These are phyloP conservation scores for Cercophora newfieldiana DNA, from an alignment of 495 filamentous ascomycete genomes.

Conservation along the genomic window DNA sequence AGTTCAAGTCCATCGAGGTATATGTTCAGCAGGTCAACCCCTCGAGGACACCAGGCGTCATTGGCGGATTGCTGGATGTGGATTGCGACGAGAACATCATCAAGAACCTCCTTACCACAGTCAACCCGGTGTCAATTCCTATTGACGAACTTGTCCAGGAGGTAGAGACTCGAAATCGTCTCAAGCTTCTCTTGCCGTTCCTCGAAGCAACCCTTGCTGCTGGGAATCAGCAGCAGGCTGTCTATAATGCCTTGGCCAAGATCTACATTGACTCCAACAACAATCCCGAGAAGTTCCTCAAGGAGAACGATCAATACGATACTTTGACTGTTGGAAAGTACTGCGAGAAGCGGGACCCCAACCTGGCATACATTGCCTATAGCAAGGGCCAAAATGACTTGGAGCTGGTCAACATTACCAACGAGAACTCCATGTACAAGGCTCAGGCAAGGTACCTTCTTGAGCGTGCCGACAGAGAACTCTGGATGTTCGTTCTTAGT, in stretches of 20 bases:
- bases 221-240: constrained; percentile 95
- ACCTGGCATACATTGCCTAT: constrained; percentile 94
- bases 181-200: constrained; percentile 96
- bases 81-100: constrained; percentile 97
- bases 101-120: constrained; percentile 85
- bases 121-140: constrained; percentile 81
- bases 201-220: constrained; percentile 86
- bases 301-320: constrained; percentile 97
- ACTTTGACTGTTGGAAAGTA: constrained; percentile 92
- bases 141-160: constrained; percentile 95
- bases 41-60: constrained; percentile 85
- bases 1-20: constrained; percentile 98
- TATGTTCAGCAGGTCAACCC: constrained; percentile 99
- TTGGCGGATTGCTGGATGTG: constrained; percentile 94
- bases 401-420: constrained; percentile 95
- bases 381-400: constrained; percentile 96
- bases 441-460: constrained; percentile 94
- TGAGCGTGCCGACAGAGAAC: constrained; percentile 82
- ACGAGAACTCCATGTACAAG: constrained; percentile 99
- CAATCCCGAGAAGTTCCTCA: constrained; percentile 96
- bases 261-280: constrained; percentile 99
- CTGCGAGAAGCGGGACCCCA: constrained; percentile 98
- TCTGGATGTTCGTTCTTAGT: constrained; percentile 94
- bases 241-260: constrained; percentile 98
- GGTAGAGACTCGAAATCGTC: constrained; percentile 90